These are phyloP conservation scores for Paecilomyces sp. DNA, from an alignment of 2,329 filamentous ascomycete genomes.

Conservation along the genomic window DNA sequence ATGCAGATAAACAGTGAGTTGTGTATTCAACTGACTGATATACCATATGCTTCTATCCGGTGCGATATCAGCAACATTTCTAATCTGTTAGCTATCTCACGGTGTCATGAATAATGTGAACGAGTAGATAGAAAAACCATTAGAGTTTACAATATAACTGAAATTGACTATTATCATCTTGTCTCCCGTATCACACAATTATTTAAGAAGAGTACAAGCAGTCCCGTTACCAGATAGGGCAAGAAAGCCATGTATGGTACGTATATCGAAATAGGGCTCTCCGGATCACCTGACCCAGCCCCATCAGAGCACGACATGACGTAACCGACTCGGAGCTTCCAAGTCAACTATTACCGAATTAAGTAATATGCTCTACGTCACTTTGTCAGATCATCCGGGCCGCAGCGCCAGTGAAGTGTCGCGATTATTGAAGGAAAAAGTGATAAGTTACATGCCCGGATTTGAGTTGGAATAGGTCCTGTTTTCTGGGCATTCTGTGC, in stretches of 20 bases:
- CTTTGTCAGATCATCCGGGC: neutral
- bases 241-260: neutral
- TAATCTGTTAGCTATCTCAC: too few species aligned
- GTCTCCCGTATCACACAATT: too few species aligned
- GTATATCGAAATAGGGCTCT: neutral
- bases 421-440: neutral
- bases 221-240: neutral
- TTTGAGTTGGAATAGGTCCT: neutral
- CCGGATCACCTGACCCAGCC: neutral
- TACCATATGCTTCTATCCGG: too few species aligned
- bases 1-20: slow-evolving; percentile 8
- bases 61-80: too few species aligned
- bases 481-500: neutral
- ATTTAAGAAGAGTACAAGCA: neutral
- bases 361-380: neutral
- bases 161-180: too few species aligned
- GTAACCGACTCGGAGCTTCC: neutral
- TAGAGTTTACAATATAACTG: neutral
- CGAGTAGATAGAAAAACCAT: neutral
- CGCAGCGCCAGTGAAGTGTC: neutral
- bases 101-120: neutral
- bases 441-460: neutral
- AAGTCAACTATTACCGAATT: neutral
- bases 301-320: neutral
- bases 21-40: too few species aligned